Evolutionary conservation across 1,284 basidiomycete species (phyloP).

Genomic region (Ceratobasidium sp.): DNA sequence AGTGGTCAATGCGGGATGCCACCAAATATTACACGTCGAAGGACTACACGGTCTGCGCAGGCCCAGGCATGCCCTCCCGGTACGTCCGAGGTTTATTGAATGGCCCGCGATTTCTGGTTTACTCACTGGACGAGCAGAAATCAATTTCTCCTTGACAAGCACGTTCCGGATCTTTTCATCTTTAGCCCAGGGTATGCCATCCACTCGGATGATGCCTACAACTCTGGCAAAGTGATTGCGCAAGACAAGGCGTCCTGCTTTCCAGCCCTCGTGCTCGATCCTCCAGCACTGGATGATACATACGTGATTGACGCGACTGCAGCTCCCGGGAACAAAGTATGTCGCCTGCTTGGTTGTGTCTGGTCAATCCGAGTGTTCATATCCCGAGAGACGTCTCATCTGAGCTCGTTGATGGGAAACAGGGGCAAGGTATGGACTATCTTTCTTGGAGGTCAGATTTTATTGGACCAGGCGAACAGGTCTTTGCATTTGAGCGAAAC

Average conservation of each 20-base stretch:
- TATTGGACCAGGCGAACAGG: slow-evolving; percentile 58
- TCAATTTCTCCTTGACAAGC: slow-evolving; percentile 78
- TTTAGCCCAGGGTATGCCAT: slow-evolving; percentile 78
- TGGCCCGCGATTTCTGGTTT: not conserved
- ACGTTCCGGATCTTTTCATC: slow-evolving; percentile 83
- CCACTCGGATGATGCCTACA: slow-evolving; percentile 73
- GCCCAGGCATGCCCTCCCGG: not conserved
- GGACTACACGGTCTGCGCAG: slow-evolving; percentile 65
- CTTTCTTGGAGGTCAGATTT: not conserved
- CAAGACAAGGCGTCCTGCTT: slow-evolving; percentile 99
- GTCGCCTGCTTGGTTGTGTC: not conserved
- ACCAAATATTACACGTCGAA: slow-evolving; percentile 65
- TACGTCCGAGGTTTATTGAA: not conserved
- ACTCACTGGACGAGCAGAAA: slow-evolving; percentile 58
- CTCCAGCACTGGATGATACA: slow-evolving; percentile 65
- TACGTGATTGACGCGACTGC: slow-evolving; percentile 94
- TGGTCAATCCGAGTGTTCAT: not conserved
- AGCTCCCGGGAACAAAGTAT: slow-evolving; percentile 92
- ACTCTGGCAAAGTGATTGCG: slow-evolving; percentile 84
- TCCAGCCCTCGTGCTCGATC: slow-evolving; percentile 84
- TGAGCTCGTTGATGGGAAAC: slow-evolving; percentile 88
- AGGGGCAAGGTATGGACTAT: slow-evolving; percentile 73
- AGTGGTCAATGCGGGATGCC: slow-evolving; percentile 75
- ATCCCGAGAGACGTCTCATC: slow-evolving; percentile 81
- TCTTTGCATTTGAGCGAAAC: slow-evolving; percentile 90